Conservation (phyloP, 2,329 filamentous ascomycete species). For the Tolypocladium tundrense region DNA sequence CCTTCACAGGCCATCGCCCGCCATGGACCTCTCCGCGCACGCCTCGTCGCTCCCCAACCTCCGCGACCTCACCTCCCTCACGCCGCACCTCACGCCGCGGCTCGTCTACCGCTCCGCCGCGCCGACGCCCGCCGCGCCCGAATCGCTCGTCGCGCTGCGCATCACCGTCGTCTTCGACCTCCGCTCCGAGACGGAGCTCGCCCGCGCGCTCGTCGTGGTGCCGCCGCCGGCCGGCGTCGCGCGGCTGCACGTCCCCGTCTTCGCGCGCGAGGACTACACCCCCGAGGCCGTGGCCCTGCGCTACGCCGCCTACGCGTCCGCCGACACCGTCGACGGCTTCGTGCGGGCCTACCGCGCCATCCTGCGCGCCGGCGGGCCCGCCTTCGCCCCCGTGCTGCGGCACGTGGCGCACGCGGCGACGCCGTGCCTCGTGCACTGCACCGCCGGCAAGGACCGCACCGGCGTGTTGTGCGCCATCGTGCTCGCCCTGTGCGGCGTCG, state of each 20-base stretch:
- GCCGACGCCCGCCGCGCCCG: constrained; percentile 40
- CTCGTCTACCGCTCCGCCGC: constrained; percentile 62
- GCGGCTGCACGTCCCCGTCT: constrained; percentile 55
- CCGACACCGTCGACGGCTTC: constrained; percentile 46
- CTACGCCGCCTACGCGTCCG: constrained; percentile 47
- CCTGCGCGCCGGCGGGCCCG: constrained; percentile 36
- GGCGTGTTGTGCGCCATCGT: constrained; percentile 60
- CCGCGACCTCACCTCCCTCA: not conserved
- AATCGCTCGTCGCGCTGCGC: constrained; percentile 41
- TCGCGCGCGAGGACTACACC: constrained; percentile 47
- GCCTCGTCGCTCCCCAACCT: not conserved
- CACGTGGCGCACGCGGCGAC: constrained; percentile 32
- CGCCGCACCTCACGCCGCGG: constrained; percentile 17
- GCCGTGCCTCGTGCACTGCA: constrained; percentile 61
- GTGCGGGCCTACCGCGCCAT: constrained; percentile 54
- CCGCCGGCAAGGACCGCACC: constrained; percentile 68
- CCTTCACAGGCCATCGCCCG: not conserved
- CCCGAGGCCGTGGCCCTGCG: constrained; percentile 53
- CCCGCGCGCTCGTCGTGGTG: constrained; percentile 17
- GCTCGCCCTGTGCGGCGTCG: constrained; percentile 52
- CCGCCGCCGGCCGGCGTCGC: constrained; percentile 11
- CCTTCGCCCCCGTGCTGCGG: constrained; percentile 42
- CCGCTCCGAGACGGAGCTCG: constrained; percentile 50
- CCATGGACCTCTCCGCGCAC: not conserved
- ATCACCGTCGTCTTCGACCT: constrained; percentile 60